Base-by-base conservation (phyloP, 2,329 filamentous ascomycete species). In the Epichloe brachyelytri region DNA sequence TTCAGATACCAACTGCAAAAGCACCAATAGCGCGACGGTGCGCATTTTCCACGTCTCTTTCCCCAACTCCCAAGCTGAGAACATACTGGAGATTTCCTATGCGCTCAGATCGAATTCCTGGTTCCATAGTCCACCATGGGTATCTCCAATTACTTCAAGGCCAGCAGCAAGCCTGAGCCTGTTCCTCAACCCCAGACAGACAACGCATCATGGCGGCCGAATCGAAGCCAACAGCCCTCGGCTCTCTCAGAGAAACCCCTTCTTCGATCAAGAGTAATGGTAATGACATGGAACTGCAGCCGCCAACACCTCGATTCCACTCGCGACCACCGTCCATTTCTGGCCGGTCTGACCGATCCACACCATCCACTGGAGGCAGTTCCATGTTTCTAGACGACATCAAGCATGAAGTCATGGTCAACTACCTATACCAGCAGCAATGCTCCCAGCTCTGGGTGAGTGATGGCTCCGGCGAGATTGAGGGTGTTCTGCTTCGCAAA, bases 351-450 rank as follows among this genome's bases (percentile, higher is more conserved):
- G 73, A 65, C 19, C 65, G 64, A 34, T 77, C 74, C 15, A 60
- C 60, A 5, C 62, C 61, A n/a, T 67, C 65, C 15, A 66, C 62
- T 22, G 46, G 36, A 10, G 65, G 65, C 46, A 79, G 74, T 60
- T 79, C 76, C 39, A 67, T 75, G 51, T 75, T 83, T 53, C 65
- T 85, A 11, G 82, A 86, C 53, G 83, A 86, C 55, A 85, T 88
- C 66, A 86, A 85, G 66, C 82, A 88, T 61, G 85, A 89, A 65
- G 83, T 89, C 54, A 89, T 89, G 85, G 84, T 86, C 54, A 88
- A 86, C 67, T 88, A 87, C 63, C 72, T 90, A 26, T 88, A 88
- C 66, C 85, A 89, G 65, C 84, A 89, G 63, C 85, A 88, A 67
- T 88, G 83, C 61, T 77, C 79, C 12, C 78, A 80, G 54, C 74